A percentile compares a stretch with the other conserved stretches of the same genome.
These are phyloP conservation scores for Leccinum sublutescens DNA, from an alignment of 768 basidiomycete species.

Conservation along the genomic window DNA sequence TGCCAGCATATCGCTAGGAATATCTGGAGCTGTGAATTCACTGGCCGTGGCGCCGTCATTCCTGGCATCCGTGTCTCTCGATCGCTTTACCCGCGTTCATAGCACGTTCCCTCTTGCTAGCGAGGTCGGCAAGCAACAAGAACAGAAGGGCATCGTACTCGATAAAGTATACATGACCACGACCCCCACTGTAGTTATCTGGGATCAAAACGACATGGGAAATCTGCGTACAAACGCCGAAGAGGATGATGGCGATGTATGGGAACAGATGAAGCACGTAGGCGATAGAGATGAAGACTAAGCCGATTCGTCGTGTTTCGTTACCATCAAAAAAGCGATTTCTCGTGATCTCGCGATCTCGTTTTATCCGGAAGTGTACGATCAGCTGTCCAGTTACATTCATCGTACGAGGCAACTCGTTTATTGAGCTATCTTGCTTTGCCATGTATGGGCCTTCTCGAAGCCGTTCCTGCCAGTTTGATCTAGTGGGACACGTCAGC, in stretches of 20 bases:
- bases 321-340: neutral
- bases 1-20: constrained; percentile 39
- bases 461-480: constrained; percentile 82
- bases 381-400: neutral
- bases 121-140: constrained; percentile 47
- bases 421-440: constrained; percentile 67
- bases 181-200: constrained; percentile 59
- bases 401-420: neutral
- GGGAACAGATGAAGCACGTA: constrained; percentile 62
- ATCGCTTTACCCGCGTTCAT: constrained; percentile 72
- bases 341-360: neutral
- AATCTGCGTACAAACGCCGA: constrained; percentile 14
- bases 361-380: neutral
- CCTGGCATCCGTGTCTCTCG: constrained; percentile 62
- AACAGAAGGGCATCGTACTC: constrained; percentile 57
- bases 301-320: neutral
- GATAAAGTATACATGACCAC: constrained; percentile 64
- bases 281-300: constrained; percentile 38
- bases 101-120: constrained; percentile 53
- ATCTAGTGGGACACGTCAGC: constrained; percentile 41
- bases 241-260: constrained; percentile 58
- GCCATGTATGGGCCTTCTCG: constrained; percentile 86
- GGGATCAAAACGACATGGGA: constrained; percentile 46
- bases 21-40: constrained; percentile 69
- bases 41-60: constrained; percentile 53